Base-by-base conservation (phyloP, 495 filamentous ascomycete genomes). In the Penicillium manginii region DNA sequence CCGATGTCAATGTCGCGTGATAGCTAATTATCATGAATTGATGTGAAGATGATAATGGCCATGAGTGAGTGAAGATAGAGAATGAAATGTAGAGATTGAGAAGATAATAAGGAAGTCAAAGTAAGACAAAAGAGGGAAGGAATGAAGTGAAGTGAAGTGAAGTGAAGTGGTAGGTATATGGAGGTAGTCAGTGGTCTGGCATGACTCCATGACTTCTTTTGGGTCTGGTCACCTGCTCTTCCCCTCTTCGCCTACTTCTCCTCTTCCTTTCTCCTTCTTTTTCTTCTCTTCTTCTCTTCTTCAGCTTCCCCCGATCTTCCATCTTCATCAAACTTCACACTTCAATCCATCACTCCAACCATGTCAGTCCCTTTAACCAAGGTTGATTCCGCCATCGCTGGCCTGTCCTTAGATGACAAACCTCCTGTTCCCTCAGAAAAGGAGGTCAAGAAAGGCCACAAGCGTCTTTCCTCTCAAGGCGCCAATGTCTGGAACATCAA, bases 381-480 rank as follows among this genome's bases (percentile, higher is more conserved):
- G 79, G 87, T 94, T 78, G 91, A 96, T 75, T 93, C 91, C 39
- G 90, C 89, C 82, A 83, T 92, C 65, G 86, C 89, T 68, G 91
- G 90, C 70, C 77, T 91, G 67, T 84, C 88, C 62, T 84, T 86
- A 45, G 84, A 86, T 62, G 86, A 91, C 65, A 81, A 81, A 49
- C 62, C 71, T 39, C 62, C 69, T 14, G 56, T 47, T 29, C 22
- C 66, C 50, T 60, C 57, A 17, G 68, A 74, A 60, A 74, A 76
- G 61, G 70, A 73, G 59, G 69, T 73, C 66, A 81, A 83, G 74
- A 81, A 77, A 59, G 77, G 75, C 35, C 85, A 88, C 68, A 80
- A 84, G 62, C 83, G 91, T 62, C 74, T 77, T 51, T 89, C 89
- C 65, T 91, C 89, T 18, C 85, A 81, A 59, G 79, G 76, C 32